Evolutionary conservation across 1,284 basidiomycete genomes (phyloP).

Genomic region (Naganishia liquefaciens): DNA sequence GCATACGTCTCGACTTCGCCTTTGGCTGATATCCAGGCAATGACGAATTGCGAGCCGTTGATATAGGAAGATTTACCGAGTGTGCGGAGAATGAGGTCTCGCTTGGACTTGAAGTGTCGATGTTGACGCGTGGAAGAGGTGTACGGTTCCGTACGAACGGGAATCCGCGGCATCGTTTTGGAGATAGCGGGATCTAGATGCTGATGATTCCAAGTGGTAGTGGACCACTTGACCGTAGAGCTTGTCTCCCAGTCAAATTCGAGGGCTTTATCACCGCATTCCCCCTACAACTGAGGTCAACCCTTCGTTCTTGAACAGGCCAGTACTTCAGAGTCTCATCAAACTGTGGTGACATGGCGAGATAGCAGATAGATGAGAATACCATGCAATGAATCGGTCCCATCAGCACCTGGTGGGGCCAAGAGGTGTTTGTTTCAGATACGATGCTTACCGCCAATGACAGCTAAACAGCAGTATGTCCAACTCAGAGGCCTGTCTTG

Average conservation of each 20-base stretch:
- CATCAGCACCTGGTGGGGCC: no score
- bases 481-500: no score
- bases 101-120: constrained; percentile 59
- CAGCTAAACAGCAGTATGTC: no score
- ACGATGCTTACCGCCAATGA: no score
- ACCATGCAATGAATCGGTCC: no score
- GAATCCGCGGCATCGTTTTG: constrained; percentile 57
- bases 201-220: background rate
- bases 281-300: background rate
- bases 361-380: no score
- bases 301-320: no score
- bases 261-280: background rate
- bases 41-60: constrained; percentile 60
- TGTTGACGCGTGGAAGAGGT: constrained; percentile 57
- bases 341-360: no score
- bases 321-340: no score
- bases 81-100: constrained; percentile 58
- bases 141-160: constrained; percentile 59
- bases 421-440: no score
- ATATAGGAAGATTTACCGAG: constrained; percentile 57
- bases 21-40: constrained; percentile 58
- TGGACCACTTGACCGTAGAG: background rate
- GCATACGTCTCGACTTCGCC: constrained; percentile 60
- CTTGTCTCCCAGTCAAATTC: background rate
- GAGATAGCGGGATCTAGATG: background rate